phyloP scores from a whole-genome alignment of 208 protist species.

The Trypanosoma congolense region DNA sequence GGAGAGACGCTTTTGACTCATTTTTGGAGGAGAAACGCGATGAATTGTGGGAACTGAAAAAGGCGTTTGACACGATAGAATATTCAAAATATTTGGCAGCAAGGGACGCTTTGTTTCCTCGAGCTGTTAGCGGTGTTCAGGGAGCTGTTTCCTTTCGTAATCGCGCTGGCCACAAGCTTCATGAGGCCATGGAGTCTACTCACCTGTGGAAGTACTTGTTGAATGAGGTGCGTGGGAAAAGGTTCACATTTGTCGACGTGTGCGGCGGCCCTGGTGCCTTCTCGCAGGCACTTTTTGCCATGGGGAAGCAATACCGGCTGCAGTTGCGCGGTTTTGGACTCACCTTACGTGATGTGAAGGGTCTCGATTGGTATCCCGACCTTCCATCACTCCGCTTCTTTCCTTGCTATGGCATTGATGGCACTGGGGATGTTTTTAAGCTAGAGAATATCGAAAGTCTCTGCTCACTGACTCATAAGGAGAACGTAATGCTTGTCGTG shows the following conservation, averaged over 20 bases:
- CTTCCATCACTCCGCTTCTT: constrained; percentile 49
- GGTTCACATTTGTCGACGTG: constrained; percentile 78
- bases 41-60: constrained; percentile 57
- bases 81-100: constrained; percentile 32
- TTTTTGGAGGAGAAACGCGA: constrained; percentile 38
- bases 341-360: constrained; percentile 54
- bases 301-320: constrained; percentile 29
- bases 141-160: constrained; percentile 55
- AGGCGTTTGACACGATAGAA: constrained; percentile 46
- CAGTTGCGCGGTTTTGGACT: constrained; percentile 76
- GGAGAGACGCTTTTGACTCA: constrained; percentile 73
- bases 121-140: constrained; percentile 37
- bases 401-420: constrained; percentile 76
- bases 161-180: constrained; percentile 88
- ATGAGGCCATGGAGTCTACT: constrained; percentile 76
- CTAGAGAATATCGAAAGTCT: constrained; percentile 79
- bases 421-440: constrained; percentile 79
- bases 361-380: constrained; percentile 78
- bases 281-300: constrained; percentile 64
- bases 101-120: constrained; percentile 68
- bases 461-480: constrained; percentile 27
- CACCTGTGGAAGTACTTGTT: constrained; percentile 59
- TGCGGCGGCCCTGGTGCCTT: constrained; percentile 90
- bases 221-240: constrained; percentile 15
- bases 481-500: constrained; percentile 72